Conservation (phyloP, 805 yeast genomes). For the Nakazawaea holstii region DNA sequence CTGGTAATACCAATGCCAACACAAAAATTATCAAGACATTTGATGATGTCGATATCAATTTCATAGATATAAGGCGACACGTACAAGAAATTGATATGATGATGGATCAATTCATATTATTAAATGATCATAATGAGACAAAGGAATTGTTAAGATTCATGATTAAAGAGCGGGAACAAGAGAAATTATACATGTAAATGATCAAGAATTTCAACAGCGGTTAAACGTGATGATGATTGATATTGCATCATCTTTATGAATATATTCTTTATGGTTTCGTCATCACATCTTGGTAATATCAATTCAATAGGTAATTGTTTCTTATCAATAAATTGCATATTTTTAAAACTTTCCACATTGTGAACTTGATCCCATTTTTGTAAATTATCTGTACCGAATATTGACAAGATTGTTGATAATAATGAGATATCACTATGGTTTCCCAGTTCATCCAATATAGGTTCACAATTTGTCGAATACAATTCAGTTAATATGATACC, state of each 20-base stretch:
- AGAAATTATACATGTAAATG: not conserved
- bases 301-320: constrained; percentile 16
- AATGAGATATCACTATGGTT: constrained; percentile 56
- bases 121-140: not conserved
- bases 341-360: constrained; percentile 28
- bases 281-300: constrained; percentile 31
- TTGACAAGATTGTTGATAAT: constrained; percentile 44
- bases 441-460: constrained; percentile 26
- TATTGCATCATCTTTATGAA: constrained; percentile 41
- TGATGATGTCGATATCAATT: too few relatives aligned
- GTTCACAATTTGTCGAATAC: constrained; percentile 31
- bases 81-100: not conserved
- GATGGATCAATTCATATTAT: not conserved
- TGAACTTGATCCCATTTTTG: constrained; percentile 38
- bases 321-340: constrained; percentile 23
- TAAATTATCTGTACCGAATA: constrained; percentile 60
- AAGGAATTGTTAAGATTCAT: constrained; percentile 3
- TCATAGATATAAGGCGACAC: too few relatives aligned
- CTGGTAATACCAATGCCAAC: too few relatives aligned
- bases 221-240: constrained; percentile 26
- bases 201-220: constrained; percentile 21
- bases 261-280: constrained; percentile 16
- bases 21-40: too few relatives aligned
- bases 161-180: constrained; percentile 4
- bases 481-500: constrained; percentile 59